Evolutionary conservation across 805 yeast species (phyloP).

Genomic region (Yamadazyma sp.): DNA sequence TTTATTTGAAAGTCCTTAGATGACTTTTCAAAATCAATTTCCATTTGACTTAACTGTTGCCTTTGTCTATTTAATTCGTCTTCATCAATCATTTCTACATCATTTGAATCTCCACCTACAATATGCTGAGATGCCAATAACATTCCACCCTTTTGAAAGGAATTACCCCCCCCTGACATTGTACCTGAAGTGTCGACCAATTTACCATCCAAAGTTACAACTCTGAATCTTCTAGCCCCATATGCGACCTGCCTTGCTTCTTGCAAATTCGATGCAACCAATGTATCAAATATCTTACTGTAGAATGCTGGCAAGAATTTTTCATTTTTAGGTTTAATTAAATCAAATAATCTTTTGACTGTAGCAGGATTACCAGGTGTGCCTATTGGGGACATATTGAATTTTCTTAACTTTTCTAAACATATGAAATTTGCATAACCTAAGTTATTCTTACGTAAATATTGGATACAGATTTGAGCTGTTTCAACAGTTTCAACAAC

Average conservation of each 20-base stretch:
- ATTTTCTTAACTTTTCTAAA: constrained; percentile 66
- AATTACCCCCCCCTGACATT: constrained; percentile 92
- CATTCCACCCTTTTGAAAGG: constrained; percentile 75
- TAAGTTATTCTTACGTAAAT: constrained; percentile 72
- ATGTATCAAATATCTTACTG: constrained; percentile 79
- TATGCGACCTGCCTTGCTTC: constrained; percentile 89
- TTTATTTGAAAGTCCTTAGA: constrained; percentile 54
- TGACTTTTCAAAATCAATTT: constrained; percentile 48
- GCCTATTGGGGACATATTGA: constrained; percentile 52
- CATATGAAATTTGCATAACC: constrained; percentile 91
- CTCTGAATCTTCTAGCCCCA: constrained; percentile 76
- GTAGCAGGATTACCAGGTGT: constrained; percentile 65
- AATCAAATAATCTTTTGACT: constrained; percentile 81
- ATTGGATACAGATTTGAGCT: constrained; percentile 66
- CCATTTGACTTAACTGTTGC: constrained; percentile 50
- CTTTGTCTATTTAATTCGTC: constrained; percentile 56
- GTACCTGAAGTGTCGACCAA: constrained; percentile 92
- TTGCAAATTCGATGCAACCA: constrained; percentile 73
- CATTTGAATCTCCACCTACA: constrained; percentile 14
- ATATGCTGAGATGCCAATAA: constrained; percentile 35
- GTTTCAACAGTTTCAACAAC: constrained; percentile 78
- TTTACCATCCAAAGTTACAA: constrained; percentile 90
- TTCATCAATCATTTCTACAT: constrained; percentile 37
- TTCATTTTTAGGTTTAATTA: constrained; percentile 63
- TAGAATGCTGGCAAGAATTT: constrained; percentile 85